phyloP scores from a whole-genome alignment of 345 rosid genomes.

The Tarenaya hassleriana region DNA sequence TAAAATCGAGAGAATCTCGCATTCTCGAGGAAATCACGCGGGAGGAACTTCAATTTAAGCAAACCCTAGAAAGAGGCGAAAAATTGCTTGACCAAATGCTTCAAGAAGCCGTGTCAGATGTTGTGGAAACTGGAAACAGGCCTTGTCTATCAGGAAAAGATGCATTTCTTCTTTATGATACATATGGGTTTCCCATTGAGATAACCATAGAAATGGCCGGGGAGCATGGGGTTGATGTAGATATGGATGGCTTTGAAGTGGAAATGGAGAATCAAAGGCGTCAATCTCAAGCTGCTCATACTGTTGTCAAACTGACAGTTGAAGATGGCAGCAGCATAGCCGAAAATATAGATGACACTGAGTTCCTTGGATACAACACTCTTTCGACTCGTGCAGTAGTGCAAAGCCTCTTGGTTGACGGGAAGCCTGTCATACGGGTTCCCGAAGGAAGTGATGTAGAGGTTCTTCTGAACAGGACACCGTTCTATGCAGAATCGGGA shows the following conservation, averaged over 20 bases:
- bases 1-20: slow-evolving; percentile 47
- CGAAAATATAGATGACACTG: slow-evolving; percentile 54
- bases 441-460: slow-evolving; percentile 84
- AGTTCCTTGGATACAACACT: slow-evolving; percentile 72
- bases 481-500: slow-evolving; percentile 95
- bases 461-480: slow-evolving; percentile 75
- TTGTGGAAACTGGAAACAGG: slow-evolving; percentile 30
- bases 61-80: slow-evolving; percentile 90
- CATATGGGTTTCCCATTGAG: slow-evolving; percentile 91
- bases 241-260: slow-evolving; percentile 59
- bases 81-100: slow-evolving; percentile 74
- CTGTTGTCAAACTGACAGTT: slow-evolving; percentile 67
- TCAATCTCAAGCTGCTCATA: slow-evolving; percentile 84
- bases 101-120: slow-evolving; percentile 41
- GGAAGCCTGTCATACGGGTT: slow-evolving; percentile 72
- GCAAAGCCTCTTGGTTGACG: slow-evolving; percentile 64
- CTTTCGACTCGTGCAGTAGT: slow-evolving; percentile 70
- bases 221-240: slow-evolving; percentile 60
- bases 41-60: slow-evolving; percentile 86
- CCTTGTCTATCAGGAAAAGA: slow-evolving; percentile 76
- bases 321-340: slow-evolving; percentile 47
- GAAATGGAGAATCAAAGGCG: slow-evolving; percentile 92
- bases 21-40: slow-evolving; percentile 72
- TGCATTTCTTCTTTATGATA: slow-evolving; percentile 76
- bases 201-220: slow-evolving; percentile 76